These are phyloP conservation scores for Aspergillus alliaceus DNA, from an alignment of 2,329 filamentous ascomycete genomes.

Conservation along the genomic window DNA sequence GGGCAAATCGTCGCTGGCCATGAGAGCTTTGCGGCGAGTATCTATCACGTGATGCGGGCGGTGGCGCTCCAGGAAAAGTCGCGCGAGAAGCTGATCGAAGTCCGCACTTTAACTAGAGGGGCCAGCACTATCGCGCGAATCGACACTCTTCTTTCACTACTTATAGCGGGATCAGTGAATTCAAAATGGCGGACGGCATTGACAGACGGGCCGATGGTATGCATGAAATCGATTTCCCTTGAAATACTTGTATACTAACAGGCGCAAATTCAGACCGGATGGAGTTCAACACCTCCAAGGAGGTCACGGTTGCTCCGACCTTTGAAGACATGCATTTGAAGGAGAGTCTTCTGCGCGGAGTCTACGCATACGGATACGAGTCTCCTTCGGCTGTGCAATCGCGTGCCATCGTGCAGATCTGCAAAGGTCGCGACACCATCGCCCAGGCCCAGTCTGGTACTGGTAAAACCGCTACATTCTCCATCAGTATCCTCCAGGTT, in stretches of 20 bases:
- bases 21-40: constrained; percentile 27
- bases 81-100: constrained; percentile 13
- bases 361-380: constrained; percentile 98
- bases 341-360: constrained; percentile 92
- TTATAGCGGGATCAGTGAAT: constrained; percentile 7
- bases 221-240: constrained; percentile 7
- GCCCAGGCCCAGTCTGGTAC: constrained; percentile 97
- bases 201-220: constrained; percentile 81
- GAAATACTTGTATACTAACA: constrained; percentile 24
- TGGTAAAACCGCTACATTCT: constrained; percentile 95
- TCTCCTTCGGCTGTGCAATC: constrained; percentile 97
- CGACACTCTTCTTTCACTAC: constrained; percentile 10
- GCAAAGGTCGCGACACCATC: constrained; percentile 98
- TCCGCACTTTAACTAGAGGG: neutral
- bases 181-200: constrained; percentile 85
- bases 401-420: constrained; percentile 96
- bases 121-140: constrained; percentile 7
- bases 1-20: constrained; percentile 10
- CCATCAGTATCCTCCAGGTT: constrained; percentile 92
- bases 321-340: constrained; percentile 97
- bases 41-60: constrained; percentile 24
- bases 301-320: constrained; percentile 88
- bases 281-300: constrained; percentile 97
- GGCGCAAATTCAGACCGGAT: constrained; percentile 67
- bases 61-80: constrained; percentile 24